Evolutionary conservation across 768 basidiomycete genomes (phyloP), one percentile per base, ranked within the genome.

Genomic region (Crucibulum laeve): DNA sequence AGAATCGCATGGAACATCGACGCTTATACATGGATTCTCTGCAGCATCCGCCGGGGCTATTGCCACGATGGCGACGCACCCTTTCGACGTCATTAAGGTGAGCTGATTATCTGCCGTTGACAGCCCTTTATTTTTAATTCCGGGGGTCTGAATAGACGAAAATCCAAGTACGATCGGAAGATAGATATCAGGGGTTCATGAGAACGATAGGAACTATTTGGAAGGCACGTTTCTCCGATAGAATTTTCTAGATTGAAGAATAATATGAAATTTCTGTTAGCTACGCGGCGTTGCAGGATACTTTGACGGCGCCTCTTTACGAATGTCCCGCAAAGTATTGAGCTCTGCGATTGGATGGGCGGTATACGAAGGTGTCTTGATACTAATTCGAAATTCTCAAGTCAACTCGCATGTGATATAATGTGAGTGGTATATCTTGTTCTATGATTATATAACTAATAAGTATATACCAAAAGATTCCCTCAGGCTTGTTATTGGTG

Each of bases 41-140:
- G 92, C 85, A 6, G 89, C 90, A 0, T 71, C 80, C 1, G 92
- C 93, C 6, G 89, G 92, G 2, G 82, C 82, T 1, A 70, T 93
- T 41, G 91, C 91, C 1, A 95, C 92, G 0, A 63, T 92, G 42
- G 73, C 73, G 1, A 97, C 94, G 1, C 91, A 93, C 53, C 94
- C 94, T 2, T 95, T 95, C 52, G 93, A 97, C 58, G 91, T 93
- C 33, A 76, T 96, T 51, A 97, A 97, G 75, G 91, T 89, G 49
- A 22, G 49, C 41, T 46, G 14, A 37, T n/a, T 30, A 18, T 30
- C 28, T 30, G 10, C 26, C 41, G 25, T 36, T 44, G 8, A 17
- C 36, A 11, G 11, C 17, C 10, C 19, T 10, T 37, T 18, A 8
- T 11, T 18, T 37, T 18, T 37, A 10, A 21, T 50, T 22, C 43